Conservation (phyloP, 176 grass and related monocot genomes). For the Oryza glumipatula region DNA sequence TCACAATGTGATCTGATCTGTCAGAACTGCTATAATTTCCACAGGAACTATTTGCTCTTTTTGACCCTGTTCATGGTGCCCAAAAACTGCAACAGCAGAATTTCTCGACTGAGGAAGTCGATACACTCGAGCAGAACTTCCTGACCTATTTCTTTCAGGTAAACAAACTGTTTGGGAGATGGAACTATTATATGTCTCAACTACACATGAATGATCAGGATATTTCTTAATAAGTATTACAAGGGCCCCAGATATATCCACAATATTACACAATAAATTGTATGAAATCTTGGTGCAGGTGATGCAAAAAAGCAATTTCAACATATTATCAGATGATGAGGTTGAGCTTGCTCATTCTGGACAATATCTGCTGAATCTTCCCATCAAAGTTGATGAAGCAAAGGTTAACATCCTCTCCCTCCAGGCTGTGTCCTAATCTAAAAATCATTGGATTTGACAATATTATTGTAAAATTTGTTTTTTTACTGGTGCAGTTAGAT, state of each 20-base stretch:
- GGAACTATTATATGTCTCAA: neutral
- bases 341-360: constrained; percentile 89
- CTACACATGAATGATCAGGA: neutral
- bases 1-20: constrained; percentile 25
- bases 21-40: constrained; percentile 30
- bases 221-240: neutral
- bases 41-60: constrained; percentile 90
- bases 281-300: constrained; percentile 55
- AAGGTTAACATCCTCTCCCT: constrained; percentile 55
- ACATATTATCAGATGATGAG: constrained; percentile 92
- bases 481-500: constrained; percentile 70
- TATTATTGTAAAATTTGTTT: constrained; percentile 7
- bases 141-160: constrained; percentile 87
- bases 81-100: constrained; percentile 81
- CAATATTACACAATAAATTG: constrained; percentile 33
- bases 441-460: neutral
- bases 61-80: constrained; percentile 81
- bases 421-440: neutral
- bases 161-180: constrained; percentile 25
- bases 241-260: neutral
- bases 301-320: constrained; percentile 98
- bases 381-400: constrained; percentile 95
- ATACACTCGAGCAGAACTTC: constrained; percentile 89
- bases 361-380: constrained; percentile 94
- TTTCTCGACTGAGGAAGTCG: constrained; percentile 65